These are phyloP conservation scores for Ceratobasidium papillatum DNA, from an alignment of 1,284 basidiomycete genomes.

Conservation along the genomic window DNA sequence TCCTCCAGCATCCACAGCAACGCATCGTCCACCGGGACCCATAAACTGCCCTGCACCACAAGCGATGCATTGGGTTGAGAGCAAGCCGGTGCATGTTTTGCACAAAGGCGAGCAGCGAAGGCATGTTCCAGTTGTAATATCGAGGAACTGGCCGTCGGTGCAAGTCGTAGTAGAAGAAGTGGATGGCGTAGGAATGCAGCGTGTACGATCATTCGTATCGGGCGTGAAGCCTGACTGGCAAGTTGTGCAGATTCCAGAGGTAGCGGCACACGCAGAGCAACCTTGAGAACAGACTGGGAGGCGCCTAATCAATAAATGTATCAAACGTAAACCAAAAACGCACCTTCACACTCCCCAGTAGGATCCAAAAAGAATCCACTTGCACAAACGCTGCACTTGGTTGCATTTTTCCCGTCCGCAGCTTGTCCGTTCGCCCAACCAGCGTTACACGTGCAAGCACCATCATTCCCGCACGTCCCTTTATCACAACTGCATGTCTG, in stretches of 20 bases:
- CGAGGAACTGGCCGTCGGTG: constrained; percentile 69
- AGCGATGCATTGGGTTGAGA: constrained; percentile 72
- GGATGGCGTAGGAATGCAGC: constrained; percentile 66
- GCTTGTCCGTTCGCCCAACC: constrained; percentile 73
- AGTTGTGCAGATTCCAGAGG: constrained; percentile 71
- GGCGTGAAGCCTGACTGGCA: constrained; percentile 74
- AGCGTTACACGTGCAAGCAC: constrained; percentile 74
- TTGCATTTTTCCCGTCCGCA: constrained; percentile 65
- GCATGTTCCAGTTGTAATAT: constrained; percentile 60
- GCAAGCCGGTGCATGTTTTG: constrained; percentile 71
- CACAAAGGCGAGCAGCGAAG: constrained; percentile 69
- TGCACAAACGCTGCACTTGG: constrained; percentile 70
- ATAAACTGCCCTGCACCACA: constrained; percentile 67
- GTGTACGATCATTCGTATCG: constrained; percentile 69
- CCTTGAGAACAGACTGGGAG: constrained; percentile 70
- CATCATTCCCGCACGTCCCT: constrained; percentile 70
- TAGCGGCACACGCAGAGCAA: constrained; percentile 71
- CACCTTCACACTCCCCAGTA: constrained; percentile 75
- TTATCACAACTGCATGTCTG: constrained; percentile 80
- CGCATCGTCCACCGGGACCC: constrained; percentile 60
- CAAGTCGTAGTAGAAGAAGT: constrained; percentile 65
- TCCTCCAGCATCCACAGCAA: constrained; percentile 65
- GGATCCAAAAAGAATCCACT: constrained; percentile 75
- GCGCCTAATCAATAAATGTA: neutral
- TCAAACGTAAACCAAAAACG: constrained; percentile 45